Conservation (phyloP, 1,139 yeast genomes). For the Debaryomyces robertsiae region DNA sequence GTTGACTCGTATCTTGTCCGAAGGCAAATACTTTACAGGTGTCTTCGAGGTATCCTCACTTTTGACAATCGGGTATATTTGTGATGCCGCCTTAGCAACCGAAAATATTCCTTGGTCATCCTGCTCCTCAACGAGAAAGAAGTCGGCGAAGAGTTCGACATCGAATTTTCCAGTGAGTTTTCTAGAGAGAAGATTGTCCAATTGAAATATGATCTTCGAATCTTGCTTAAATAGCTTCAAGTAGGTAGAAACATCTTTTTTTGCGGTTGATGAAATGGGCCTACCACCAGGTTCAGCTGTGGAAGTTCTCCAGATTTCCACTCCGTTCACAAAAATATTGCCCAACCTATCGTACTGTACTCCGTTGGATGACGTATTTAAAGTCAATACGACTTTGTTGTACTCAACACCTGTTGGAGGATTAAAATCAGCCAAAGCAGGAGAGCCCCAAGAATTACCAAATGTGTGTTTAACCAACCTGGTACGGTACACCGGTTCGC, state of each 20-base stretch:
- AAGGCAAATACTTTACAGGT: slow-evolving; percentile 49
- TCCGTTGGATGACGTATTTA: slow-evolving; percentile 63
- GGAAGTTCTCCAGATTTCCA: slow-evolving; percentile 81
- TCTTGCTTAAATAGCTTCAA: slow-evolving; percentile 50
- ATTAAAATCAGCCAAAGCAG: slow-evolving; percentile 27
- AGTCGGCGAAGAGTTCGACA: slow-evolving; percentile 53
- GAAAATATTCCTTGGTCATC: slow-evolving; percentile 21
- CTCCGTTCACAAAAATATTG: slow-evolving; percentile 64
- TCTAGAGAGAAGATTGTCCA: slow-evolving; percentile 65
- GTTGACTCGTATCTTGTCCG: slow-evolving; percentile 32
- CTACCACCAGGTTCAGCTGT: slow-evolving; percentile 75
- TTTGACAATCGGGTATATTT: slow-evolving; percentile 33
- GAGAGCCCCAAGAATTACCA: slow-evolving; percentile 41
- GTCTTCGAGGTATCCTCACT: slow-evolving; percentile 28
- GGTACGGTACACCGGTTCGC: slow-evolving; percentile 28
- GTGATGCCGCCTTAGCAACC: slow-evolving; percentile 32
- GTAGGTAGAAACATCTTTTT: slow-evolving; percentile 69
- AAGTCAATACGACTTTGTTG: slow-evolving; percentile 61
- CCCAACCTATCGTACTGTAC: slow-evolving; percentile 79
- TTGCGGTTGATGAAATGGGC: slow-evolving; percentile 46
- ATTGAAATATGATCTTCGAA: slow-evolving; percentile 48
- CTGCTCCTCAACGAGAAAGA: slow-evolving; percentile 36
- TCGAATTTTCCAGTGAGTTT: slow-evolving; percentile 64
- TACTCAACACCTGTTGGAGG: slow-evolving; percentile 42
- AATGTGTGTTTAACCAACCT: slow-evolving; percentile 37